A percentile compares a stretch with the other conserved stretches of the same genome.
These are phyloP conservation scores for Pholiota microspora DNA, from an alignment of 768 basidiomycete species.

Conservation along the genomic window DNA sequence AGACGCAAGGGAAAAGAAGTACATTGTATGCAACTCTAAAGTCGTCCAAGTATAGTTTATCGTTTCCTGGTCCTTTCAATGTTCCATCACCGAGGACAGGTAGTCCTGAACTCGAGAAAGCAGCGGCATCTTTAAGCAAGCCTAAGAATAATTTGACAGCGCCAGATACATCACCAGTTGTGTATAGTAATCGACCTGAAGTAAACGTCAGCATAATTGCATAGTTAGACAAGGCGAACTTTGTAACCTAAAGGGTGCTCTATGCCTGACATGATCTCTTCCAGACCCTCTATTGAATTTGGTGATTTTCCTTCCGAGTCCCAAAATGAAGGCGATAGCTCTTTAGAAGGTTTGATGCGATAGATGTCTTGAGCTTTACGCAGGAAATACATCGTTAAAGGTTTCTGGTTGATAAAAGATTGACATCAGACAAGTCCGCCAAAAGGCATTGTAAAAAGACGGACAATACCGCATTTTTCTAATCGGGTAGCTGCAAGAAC, in stretches of 20 bases:
- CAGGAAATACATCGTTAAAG: constrained; percentile 79
- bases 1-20: constrained; percentile 17
- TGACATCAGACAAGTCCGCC: background rate
- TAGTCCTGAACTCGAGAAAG: constrained; percentile 8
- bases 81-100: constrained; percentile 13
- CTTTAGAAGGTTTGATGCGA: constrained; percentile 45
- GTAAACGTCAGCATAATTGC: background rate
- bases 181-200: constrained; percentile 82
- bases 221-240: background rate
- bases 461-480: constrained; percentile 82
- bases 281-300: constrained; percentile 43
- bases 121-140: constrained; percentile 52
- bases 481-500: constrained; percentile 70
- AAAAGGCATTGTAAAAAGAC: constrained; percentile 28
- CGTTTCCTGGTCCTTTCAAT: constrained; percentile 37
- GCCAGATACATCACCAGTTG: constrained; percentile 76
- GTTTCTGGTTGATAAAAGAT: constrained; percentile 54
- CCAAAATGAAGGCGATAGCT: constrained; percentile 80
- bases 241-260: constrained; percentile 74
- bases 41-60: constrained; percentile 81
- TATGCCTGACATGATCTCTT: constrained; percentile 66
- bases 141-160: constrained; percentile 80
- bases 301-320: constrained; percentile 57
- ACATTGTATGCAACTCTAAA: constrained; percentile 86
- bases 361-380: constrained; percentile 69